Base-by-base conservation (phyloP, 495 filamentous ascomycete species). In the Aspergillus incahuasiensis region DNA sequence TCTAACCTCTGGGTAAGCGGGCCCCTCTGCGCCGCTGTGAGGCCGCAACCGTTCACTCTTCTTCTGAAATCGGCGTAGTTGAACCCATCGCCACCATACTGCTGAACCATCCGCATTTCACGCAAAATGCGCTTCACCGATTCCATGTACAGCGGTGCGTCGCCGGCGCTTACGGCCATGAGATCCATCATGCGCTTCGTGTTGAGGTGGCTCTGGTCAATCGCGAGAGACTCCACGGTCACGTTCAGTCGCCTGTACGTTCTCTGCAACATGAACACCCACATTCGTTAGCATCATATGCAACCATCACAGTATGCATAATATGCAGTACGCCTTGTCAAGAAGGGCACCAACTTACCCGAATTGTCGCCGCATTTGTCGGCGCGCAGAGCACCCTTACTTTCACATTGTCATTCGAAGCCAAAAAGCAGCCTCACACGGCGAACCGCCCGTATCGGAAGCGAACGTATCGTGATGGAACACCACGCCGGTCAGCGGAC, bases 391-490 rank as follows among this genome's bases (percentile, higher is more conserved):
- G 65, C 0, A 91, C 80, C 13, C 74, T 74, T 1, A 89, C 85
- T 9, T 75, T 74, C 49, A 87, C 77, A 13, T 70, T 66, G 0
- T 66, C 55, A 57, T 78, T 63, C 2, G 82, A 80, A 11, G 81
- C 78, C 0, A 92, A 70, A 59, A 89, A 0, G 86, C 88, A 0
- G 80, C 86, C 61, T 92, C 88, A 57, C 87, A 90, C 1, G 81
- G 75, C 2, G 76, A 74, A 35, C 75, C 74, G n/a, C 71, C 66
- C 13, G 60, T 61, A 43, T 79, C 77, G 1, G 78, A 76, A 5
- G 73, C 80, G 59, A 82, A 85, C 0, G 77, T 78, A 59, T 86
- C 86, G 57, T 84, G 88, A 54, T 89, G 86, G 54, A 89, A 90
- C 5, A 86, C 79, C 74, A 0, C 25, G 25, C 78, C 87, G 0